Evolutionary conservation across 441 rosid genomes (phyloP).

Genomic region (Eruca vesicaria): DNA sequence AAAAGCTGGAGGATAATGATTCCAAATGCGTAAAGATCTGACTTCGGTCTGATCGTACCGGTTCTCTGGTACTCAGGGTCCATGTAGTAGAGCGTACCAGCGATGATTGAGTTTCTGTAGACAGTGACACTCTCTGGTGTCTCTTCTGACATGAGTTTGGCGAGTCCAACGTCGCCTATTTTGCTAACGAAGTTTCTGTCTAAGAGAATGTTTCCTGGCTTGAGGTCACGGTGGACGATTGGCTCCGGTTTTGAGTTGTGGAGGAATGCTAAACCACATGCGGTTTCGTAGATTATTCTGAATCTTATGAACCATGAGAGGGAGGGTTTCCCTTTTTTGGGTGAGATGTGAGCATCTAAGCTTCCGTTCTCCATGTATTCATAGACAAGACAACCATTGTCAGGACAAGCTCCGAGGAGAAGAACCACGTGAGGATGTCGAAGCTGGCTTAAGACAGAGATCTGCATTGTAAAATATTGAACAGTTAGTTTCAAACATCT

Average conservation of each 20-base stretch:
- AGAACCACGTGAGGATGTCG: constrained; percentile 77
- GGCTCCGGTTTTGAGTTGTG: constrained; percentile 94
- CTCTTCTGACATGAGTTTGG: constrained; percentile 69
- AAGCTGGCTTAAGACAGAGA: constrained; percentile 81
- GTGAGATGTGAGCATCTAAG: constrained; percentile 64
- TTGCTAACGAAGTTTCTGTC: constrained; percentile 78
- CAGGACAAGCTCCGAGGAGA: constrained; percentile 93
- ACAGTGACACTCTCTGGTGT: constrained; percentile 68
- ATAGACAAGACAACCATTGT: constrained; percentile 72
- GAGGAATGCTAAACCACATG: constrained; percentile 83
- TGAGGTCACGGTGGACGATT: constrained; percentile 80
- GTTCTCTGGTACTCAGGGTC: constrained; percentile 92
- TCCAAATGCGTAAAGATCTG: constrained; percentile 88
- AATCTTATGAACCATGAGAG: constrained; percentile 87
- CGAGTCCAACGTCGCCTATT: constrained; percentile 87
- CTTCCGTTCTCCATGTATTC: constrained; percentile 91
- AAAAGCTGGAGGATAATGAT: constrained; percentile 68
- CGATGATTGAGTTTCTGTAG: constrained; percentile 61
- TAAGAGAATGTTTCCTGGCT: constrained; percentile 76
- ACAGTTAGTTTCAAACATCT: neutral
- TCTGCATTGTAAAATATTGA: constrained; percentile 48
- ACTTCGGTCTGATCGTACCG: constrained; percentile 84
- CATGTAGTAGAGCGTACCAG: constrained; percentile 83
- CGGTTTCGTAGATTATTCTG: constrained; percentile 73
- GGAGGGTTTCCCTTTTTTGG: constrained; percentile 52